Conservation (phyloP, 108 stramenopile genomes). For the Nannochloropsis salina region DNA sequence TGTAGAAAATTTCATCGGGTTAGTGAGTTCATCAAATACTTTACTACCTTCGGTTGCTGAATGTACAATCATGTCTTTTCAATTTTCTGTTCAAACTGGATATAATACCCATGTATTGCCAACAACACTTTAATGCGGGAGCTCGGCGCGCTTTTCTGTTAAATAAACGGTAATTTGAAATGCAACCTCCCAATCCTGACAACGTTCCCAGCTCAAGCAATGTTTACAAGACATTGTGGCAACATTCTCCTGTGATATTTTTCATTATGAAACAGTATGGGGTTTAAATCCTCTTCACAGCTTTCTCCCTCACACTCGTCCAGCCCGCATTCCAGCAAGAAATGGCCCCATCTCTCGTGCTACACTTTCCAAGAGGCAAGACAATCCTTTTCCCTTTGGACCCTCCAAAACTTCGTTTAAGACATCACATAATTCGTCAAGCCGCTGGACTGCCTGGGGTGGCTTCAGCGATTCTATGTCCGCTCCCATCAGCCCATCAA, state of each 20-base stretch:
- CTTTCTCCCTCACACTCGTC: background rate
- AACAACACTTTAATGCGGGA: too few relatives aligned
- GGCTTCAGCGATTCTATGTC: background rate
- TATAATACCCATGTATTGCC: too few relatives aligned
- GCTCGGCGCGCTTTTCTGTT: too few relatives aligned
- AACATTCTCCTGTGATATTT: background rate
- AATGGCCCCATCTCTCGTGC: background rate
- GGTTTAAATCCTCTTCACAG: background rate
- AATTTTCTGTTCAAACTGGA: too few relatives aligned
- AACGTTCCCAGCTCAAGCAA: too few relatives aligned
- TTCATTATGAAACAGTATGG: too few relatives aligned
- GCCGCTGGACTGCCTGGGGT: background rate
- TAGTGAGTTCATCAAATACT: too few relatives aligned
- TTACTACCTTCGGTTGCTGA: too few relatives aligned
- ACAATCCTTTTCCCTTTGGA: background rate
- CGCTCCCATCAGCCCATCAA: background rate
- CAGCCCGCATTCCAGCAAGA: background rate
- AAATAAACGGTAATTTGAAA: too few relatives aligned
- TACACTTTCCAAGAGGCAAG: background rate
- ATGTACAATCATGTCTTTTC: too few relatives aligned
- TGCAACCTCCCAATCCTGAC: too few relatives aligned
- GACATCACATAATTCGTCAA: background rate
- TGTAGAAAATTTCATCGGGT: too few relatives aligned
- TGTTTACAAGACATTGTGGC: background rate
- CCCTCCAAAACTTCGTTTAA: background rate